Evolutionary conservation across 2,329 filamentous ascomycete genomes (phyloP), one percentile per base, ranked within the genome.

Genomic region (Colletotrichum sp.): DNA sequence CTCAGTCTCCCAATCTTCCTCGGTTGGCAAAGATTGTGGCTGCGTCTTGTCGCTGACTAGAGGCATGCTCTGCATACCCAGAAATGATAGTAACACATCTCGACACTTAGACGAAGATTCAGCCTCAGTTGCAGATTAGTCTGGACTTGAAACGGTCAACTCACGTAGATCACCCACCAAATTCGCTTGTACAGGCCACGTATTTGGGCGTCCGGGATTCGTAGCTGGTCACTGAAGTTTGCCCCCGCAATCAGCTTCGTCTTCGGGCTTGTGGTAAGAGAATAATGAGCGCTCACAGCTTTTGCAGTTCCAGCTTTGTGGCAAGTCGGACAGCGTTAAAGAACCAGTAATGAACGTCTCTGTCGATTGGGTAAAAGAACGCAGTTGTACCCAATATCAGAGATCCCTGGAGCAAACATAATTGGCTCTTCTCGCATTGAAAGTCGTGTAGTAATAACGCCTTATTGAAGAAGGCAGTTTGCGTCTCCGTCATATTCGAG

Each of bases 31-130:
- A 3, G 44, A 1, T 52, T 52, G 44, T 13, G 44, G 44, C 2
- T 52, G 4, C 10, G 44, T 52, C 2, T 21, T 52, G 44, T 52
- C 44, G 3, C 44, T 52, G 44, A 52, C n/a, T 7, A 52, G 44
- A 1, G 44, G 44, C 44, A 52, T 52, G 44, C 44, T 52, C 3
- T 52, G 44, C 44, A 52, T 52, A 2, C 44, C 44, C 9, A 52
- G 10, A 1, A 52, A 52, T 52, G 44, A 52, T 3, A 52, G 8
- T 8, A 52, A 21, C 10, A 52, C 44, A 52, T 52, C 44, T 52
- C 44, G 44, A 21, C 44, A 52, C 44, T 21, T 0, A 0, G 3
- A 49, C 0, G n/a, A 21, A 13, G 6, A 21, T 6, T 49, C 44
- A 49, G n/a, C 7, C 13, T 21, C n/a, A 21, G 2, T 12, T 12